Conservation (phyloP, 257 asterid species). For the Jasminum sambac region DNA sequence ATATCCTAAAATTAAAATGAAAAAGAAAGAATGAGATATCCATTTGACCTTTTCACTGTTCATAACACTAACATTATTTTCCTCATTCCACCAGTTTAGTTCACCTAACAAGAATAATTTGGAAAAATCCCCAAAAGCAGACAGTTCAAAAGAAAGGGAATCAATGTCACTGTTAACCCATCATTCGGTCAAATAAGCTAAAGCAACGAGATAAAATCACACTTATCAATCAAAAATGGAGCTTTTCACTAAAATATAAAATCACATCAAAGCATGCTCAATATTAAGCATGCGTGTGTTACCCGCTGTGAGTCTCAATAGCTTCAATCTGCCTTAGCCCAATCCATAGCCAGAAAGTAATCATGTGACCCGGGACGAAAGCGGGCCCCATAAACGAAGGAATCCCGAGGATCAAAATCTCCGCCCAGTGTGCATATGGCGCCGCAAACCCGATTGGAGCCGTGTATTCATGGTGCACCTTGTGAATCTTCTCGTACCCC, state of each 20-base stretch:
- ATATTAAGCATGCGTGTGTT: slow-evolving; percentile 61
- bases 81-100: slow-evolving; percentile 47
- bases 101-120: slow-evolving; percentile 47
- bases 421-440: slow-evolving; percentile 96
- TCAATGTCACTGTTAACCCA: slow-evolving; percentile 41
- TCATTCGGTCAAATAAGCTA: slow-evolving; percentile 69
- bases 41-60: slow-evolving; percentile 31
- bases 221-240: slow-evolving; percentile 40
- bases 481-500: slow-evolving; percentile 98
- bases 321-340: slow-evolving; percentile 95
- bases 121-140: slow-evolving; percentile 48
- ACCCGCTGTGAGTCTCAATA: slow-evolving; percentile 99
- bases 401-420: slow-evolving; percentile 93
- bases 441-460: slow-evolving; percentile 98
- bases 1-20: background rate
- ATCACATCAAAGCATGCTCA: slow-evolving; percentile 43
- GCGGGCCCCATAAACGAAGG: slow-evolving; percentile 96
- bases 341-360: slow-evolving; percentile 98
- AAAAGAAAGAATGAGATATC: slow-evolving; percentile 19
- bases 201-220: slow-evolving; percentile 33
- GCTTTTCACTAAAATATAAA: slow-evolving; percentile 23
- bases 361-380: slow-evolving; percentile 84
- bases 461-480: slow-evolving; percentile 93
- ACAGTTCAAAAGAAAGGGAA: slow-evolving; percentile 39
- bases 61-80: slow-evolving; percentile 50